Conservation (phyloP, 768 basidiomycete species). For the Tricholoma matsutake region DNA sequence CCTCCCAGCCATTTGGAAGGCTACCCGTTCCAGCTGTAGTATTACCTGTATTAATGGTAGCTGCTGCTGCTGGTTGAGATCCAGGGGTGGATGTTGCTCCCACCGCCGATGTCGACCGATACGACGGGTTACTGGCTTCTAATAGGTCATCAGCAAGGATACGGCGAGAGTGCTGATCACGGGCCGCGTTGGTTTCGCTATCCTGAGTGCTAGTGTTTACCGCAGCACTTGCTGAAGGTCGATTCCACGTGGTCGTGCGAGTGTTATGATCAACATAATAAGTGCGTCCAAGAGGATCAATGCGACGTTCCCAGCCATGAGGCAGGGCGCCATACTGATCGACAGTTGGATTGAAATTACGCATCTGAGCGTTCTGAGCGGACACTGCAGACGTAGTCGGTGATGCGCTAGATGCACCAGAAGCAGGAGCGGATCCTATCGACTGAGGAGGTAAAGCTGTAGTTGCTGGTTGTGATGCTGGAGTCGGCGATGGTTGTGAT, state of each 20-base stretch:
- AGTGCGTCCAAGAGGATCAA: conserved; percentile 92
- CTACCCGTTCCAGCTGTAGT: conserved; percentile 76
- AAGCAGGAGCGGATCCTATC: conserved; percentile 20
- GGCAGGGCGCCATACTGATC: conserved; percentile 94
- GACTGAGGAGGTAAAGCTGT: conserved; percentile 18
- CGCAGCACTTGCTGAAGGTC: conserved; percentile 76
- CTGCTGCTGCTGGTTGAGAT: conserved; percentile 24
- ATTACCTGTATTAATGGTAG: conserved; percentile 40
- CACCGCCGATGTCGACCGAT: conserved; percentile 28
- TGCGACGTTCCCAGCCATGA: conserved; percentile 92
- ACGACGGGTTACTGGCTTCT: conserved; percentile 57
- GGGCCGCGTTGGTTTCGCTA: conserved; percentile 79
- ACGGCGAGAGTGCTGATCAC: conserved; percentile 82
- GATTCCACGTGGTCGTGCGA: conserved; percentile 95
- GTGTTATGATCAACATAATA: conserved; percentile 99
- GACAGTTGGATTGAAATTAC: conserved; percentile 92
- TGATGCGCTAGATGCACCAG: conserved; percentile 20
- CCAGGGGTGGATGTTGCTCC: conserved; percentile 10
- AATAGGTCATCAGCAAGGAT: conserved; percentile 84
- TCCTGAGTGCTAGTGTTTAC: conserved; percentile 71
- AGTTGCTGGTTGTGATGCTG: conserved; percentile 28
- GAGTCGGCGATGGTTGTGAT: conserved; percentile 16
- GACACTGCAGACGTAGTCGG: conserved; percentile 35
- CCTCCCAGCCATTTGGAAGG: conserved; percentile 97
- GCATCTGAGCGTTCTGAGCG: conserved; percentile 52